Evolutionary conservation across 805 yeast species (phyloP), one percentile per base, ranked within the genome.

Genomic region (Pichia phayaonensis): DNA sequence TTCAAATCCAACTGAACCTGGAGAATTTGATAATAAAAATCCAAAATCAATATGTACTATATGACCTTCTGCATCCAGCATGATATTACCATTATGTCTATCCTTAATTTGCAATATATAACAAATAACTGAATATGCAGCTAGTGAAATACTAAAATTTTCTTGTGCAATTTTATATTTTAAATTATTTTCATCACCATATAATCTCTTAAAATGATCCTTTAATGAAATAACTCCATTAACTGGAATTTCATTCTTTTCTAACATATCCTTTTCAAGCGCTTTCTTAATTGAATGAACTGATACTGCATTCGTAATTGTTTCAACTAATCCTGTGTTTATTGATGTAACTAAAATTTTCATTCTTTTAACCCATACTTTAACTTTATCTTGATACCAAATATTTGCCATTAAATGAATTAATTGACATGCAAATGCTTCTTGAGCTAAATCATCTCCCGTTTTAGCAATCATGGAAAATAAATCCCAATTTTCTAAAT

Each of bases 1-100:
- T 63, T 94, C 99, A 65, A 94, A 90, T 0, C 97, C 97, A 50
- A 94, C 90, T 45, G 96, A 85, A 4, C 99, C 99, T 0, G 99
- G 99, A 0, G 97, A 84, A 62, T 94, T 92, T 0, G 97, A 88
- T 3, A 92, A 72, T 64, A 92, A 68, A 65, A 89, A 92, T 0
- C 99, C 99, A 71, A 94, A 94, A 68, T 94, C 99, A 59, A 94
- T 94, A 66, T 88, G 95, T 44, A 92, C 82, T 13, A 94, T 85
- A 63, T 94, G 99, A 0, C 99, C 99, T 53, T 92, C 96, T 52
- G 84, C 82, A 62, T 94, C 99, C 40, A 92, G 72, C 99, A 94
- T 92, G 52, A 94, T 90, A 65, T 94, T 94, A 61, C 99, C 99
- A 63, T 92, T 92, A 64, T 92, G 99, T 58, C 99, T 79, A 67